Conservation (phyloP, 495 filamentous ascomycete genomes). For the Penicillium mononematosum region DNA sequence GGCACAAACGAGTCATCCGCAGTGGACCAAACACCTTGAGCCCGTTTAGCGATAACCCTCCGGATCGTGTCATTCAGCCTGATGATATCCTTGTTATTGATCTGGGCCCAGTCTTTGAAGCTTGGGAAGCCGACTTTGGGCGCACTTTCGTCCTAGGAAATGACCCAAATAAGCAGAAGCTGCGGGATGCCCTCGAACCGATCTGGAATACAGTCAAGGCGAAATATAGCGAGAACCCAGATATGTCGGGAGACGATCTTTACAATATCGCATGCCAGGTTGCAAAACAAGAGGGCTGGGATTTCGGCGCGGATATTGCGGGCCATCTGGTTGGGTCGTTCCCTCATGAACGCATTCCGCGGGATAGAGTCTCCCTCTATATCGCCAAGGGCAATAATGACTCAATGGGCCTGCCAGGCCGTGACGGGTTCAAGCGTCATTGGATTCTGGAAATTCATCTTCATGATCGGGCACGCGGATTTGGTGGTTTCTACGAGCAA, state of each 20-base stretch:
- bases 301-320: constrained; percentile 44
- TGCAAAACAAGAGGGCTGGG: constrained; percentile 33
- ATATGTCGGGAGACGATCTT: constrained; percentile 45
- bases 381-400: constrained; percentile 43
- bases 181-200: constrained; percentile 46
- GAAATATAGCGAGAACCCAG: constrained; percentile 30
- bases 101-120: constrained; percentile 51
- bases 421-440: constrained; percentile 44
- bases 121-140: constrained; percentile 53
- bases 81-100: constrained; percentile 53
- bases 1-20: constrained; percentile 53
- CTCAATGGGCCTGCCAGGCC: constrained; percentile 34
- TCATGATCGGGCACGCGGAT: constrained; percentile 34
- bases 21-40: constrained; percentile 49
- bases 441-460: constrained; percentile 56
- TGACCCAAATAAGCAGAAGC: constrained; percentile 41
- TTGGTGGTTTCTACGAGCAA: constrained; percentile 46
- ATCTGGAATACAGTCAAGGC: constrained; percentile 43
- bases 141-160: constrained; percentile 49
- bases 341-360: constrained; percentile 51
- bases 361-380: constrained; percentile 42
- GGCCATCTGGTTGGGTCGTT: constrained; percentile 46
- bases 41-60: constrained; percentile 48
- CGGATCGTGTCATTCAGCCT: constrained; percentile 44
- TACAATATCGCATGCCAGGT: constrained; percentile 38